These are phyloP conservation scores for Dimargaris verticillata DNA, from an alignment of 192 early-diverging fungal genomes.

Conservation along the genomic window DNA sequence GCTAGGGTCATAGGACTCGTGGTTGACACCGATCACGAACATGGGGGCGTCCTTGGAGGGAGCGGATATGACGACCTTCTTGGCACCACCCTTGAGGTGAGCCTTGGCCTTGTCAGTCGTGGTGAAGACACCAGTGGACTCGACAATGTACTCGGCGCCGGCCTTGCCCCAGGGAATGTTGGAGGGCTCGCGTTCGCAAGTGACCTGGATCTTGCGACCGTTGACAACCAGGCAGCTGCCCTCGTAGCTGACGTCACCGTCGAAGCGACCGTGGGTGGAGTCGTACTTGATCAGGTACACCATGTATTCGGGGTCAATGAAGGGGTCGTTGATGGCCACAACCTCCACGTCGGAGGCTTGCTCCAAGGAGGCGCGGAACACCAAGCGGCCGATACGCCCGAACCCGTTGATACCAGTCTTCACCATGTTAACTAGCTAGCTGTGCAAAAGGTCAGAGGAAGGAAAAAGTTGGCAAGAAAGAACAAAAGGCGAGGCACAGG, in stretches of 20 bases:
- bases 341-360: conserved; percentile 52
- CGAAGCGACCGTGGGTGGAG: conserved; percentile 93
- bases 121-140: conserved; percentile 98
- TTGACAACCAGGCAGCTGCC: conserved; percentile 83
- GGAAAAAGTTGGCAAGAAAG: neutral
- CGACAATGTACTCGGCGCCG: conserved; percentile 84
- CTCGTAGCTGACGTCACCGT: conserved; percentile 61
- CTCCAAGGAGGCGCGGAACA: conserved; percentile 72
- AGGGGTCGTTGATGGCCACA: conserved; percentile 91
- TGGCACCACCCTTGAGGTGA: conserved; percentile 86
- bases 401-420: conserved; percentile 61
- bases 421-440: conserved; percentile 5
- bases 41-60: conserved; percentile 93
- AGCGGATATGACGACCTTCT: conserved; percentile 98
- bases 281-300: conserved; percentile 97
- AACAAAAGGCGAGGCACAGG: neutral
- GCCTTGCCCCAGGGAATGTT: conserved; percentile 76
- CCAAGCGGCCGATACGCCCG: conserved; percentile 96
- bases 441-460: neutral
- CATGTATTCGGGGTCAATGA: conserved; percentile 94
- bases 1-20: conserved; percentile 70
- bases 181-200: conserved; percentile 57
- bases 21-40: conserved; percentile 97
- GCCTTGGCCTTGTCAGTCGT: conserved; percentile 65
- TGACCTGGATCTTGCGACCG: conserved; percentile 61